Percentiles rank a stretch among this genome's conserved stretches.
Conservation (phyloP, 352 stramenopile species). For the Phytophthora pini region DNA sequence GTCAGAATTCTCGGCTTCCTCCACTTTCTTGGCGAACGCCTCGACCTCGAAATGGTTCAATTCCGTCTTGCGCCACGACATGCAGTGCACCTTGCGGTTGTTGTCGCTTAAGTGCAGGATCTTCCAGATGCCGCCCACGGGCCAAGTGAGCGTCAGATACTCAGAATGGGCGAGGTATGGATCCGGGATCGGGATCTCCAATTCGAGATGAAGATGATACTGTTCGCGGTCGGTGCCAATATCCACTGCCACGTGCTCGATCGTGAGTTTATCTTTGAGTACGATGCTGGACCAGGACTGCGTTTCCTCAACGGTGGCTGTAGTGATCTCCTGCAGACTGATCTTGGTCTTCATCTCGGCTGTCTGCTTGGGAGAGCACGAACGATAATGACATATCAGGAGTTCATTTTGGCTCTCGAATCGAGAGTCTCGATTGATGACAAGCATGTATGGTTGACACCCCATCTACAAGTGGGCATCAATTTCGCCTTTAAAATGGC, state of each 20-base stretch:
- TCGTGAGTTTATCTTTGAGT: conserved; percentile 42
- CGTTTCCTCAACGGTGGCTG: conserved; percentile 33
- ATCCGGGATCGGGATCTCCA: conserved; percentile 46
- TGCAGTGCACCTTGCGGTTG: conserved; percentile 42
- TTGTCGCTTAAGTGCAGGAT: conserved; percentile 41
- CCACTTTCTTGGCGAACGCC: conserved; percentile 44
- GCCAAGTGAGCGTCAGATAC: conserved; percentile 57
- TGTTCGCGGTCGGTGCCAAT: conserved; percentile 54
- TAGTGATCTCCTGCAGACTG: conserved; percentile 22
- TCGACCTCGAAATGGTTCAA: conserved; percentile 47
- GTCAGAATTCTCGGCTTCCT: conserved; percentile 3
- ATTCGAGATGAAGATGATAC: conserved; percentile 53
- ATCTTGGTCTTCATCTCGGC: conserved; percentile 22
- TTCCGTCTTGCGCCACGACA: conserved; percentile 60
- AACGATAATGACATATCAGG: conserved; percentile 12
- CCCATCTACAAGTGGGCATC: conserved; percentile 3
- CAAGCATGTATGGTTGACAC: conserved; percentile 18
- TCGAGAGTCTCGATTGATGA: conserved; percentile 2
- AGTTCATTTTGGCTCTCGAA: no score
- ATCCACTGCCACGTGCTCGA: conserved; percentile 57
- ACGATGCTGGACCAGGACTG: conserved; percentile 57
- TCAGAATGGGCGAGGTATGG: conserved; percentile 40
- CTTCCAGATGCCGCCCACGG: conserved; percentile 61
- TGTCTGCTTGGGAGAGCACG: conserved; percentile 1
- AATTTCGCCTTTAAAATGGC: neutral